Percentiles rank a stretch among this genome's conserved stretches.
Conservation (phyloP, 305 asterid genomes). For the Fraxinus albicans region DNA sequence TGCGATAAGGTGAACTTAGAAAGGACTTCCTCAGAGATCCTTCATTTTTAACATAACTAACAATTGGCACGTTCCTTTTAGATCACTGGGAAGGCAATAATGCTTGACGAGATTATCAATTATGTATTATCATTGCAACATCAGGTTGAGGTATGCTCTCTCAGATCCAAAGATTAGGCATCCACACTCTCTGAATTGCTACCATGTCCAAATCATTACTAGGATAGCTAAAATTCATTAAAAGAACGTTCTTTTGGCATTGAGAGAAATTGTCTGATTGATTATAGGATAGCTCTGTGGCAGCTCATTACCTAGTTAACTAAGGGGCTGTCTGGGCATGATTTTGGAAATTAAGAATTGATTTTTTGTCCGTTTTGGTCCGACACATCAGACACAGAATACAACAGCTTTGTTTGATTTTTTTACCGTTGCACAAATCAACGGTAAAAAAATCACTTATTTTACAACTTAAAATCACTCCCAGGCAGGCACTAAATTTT, state of each 20-base stretch:
- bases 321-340: too few relatives aligned
- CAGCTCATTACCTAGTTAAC: not conserved
- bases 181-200: not conserved
- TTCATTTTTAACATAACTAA: not conserved
- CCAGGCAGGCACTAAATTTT: not conserved
- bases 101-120: conserved; percentile 25
- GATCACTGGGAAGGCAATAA: conserved; percentile 21
- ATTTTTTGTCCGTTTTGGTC: too few relatives aligned
- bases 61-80: not conserved
- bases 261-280: not conserved
- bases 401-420: too few relatives aligned
- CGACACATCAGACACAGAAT: too few relatives aligned
- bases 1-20: conserved; percentile 14
- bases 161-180: not conserved
- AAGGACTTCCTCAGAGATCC: not conserved
- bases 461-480: too few relatives aligned
- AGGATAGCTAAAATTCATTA: not conserved
- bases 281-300: not conserved
- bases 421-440: too few relatives aligned
- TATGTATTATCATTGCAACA: conserved; percentile 18
- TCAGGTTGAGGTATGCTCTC: conserved; percentile 17
- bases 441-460: too few relatives aligned
- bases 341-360: too few relatives aligned
- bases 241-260: not conserved
- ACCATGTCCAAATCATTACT: not conserved